phyloP scores from a whole-genome alignment of 2,329 filamentous ascomycete genomes.

The Aspergillus bombycis region DNA sequence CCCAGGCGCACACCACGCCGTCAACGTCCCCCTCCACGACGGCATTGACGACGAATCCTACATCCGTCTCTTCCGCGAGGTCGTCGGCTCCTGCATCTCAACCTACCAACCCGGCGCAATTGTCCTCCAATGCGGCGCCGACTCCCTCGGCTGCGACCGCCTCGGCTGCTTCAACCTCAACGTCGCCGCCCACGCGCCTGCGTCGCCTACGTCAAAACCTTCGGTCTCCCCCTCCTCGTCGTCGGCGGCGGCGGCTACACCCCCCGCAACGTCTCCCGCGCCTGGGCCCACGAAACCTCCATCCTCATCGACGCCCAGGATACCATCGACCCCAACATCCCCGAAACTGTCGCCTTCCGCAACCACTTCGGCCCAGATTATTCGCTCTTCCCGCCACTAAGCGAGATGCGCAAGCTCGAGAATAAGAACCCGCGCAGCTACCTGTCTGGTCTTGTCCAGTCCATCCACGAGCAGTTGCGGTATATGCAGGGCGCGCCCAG shows the following conservation, averaged over 20 bases:
- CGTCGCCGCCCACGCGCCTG: slow-evolving; percentile 90
- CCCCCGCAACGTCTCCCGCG: slow-evolving; percentile 90
- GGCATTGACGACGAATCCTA: slow-evolving; percentile 93
- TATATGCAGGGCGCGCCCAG: slow-evolving; percentile 86
- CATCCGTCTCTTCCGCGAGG: slow-evolving; percentile 76
- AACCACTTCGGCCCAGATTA: slow-evolving; percentile 88
- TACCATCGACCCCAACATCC: slow-evolving; percentile 72
- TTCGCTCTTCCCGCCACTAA: slow-evolving; percentile 84
- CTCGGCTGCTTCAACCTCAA: slow-evolving; percentile 96
- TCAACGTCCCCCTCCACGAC: slow-evolving; percentile 89
- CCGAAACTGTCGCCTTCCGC: slow-evolving; percentile 79
- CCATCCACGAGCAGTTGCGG: slow-evolving; percentile 80
- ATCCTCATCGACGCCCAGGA: slow-evolving; percentile 78
- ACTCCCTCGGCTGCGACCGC: slow-evolving; percentile 89
- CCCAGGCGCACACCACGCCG: slow-evolving; percentile 81
- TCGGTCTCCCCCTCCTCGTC: slow-evolving; percentile 79
- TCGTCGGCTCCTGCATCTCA: slow-evolving; percentile 77
- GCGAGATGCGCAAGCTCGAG: slow-evolving; percentile 66
- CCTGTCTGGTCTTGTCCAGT: slow-evolving; percentile 73
- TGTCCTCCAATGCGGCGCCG: slow-evolving; percentile 92
- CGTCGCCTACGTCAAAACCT: slow-evolving; percentile 82
- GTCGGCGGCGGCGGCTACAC: slow-evolving; percentile 97
- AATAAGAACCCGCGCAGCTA: slow-evolving; percentile 82
- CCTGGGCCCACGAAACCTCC: slow-evolving; percentile 95
- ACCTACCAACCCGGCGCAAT: slow-evolving; percentile 89